These are phyloP conservation scores for Russula olivacea DNA, from an alignment of 768 basidiomycete genomes.

Conservation along the genomic window DNA sequence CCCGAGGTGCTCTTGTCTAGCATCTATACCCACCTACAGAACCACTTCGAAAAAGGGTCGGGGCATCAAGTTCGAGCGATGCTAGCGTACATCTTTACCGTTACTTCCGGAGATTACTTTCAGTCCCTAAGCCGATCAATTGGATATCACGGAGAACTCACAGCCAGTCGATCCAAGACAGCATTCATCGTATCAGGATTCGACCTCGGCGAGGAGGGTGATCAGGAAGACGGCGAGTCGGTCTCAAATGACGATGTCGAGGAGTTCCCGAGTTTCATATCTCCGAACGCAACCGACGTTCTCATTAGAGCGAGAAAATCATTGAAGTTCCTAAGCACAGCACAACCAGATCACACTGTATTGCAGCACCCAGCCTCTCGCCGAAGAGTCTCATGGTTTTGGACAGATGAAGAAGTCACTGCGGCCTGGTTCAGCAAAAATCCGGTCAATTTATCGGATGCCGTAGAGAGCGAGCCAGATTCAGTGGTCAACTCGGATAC, in stretches of 20 bases:
- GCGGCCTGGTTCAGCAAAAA: constrained; percentile 37
- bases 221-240: constrained; percentile 33
- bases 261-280: constrained; percentile 62
- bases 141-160: constrained; percentile 37
- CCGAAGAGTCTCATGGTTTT: constrained; percentile 50
- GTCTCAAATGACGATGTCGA: constrained; percentile 33
- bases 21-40: constrained; percentile 52
- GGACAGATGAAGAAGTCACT: constrained; percentile 50
- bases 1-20: constrained; percentile 51
- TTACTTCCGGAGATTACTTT: constrained; percentile 58
- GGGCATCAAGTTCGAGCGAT: constrained; percentile 43
- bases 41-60: constrained; percentile 51
- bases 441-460: background rate
- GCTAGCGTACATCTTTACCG: constrained; percentile 63
- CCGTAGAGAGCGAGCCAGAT: background rate
- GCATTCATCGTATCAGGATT: constrained; percentile 17
- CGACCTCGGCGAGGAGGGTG: constrained; percentile 38
- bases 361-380: constrained; percentile 31
- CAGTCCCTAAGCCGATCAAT: constrained; percentile 52
- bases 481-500: background rate
- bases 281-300: constrained; percentile 42
- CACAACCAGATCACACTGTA: constrained; percentile 58
- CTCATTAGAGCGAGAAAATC: constrained; percentile 66
- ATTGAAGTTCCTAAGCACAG: constrained; percentile 54
- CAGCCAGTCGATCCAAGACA: constrained; percentile 7